Conservation (phyloP, 1,139 yeast genomes). For the Blastobotrys buckinghamii region DNA sequence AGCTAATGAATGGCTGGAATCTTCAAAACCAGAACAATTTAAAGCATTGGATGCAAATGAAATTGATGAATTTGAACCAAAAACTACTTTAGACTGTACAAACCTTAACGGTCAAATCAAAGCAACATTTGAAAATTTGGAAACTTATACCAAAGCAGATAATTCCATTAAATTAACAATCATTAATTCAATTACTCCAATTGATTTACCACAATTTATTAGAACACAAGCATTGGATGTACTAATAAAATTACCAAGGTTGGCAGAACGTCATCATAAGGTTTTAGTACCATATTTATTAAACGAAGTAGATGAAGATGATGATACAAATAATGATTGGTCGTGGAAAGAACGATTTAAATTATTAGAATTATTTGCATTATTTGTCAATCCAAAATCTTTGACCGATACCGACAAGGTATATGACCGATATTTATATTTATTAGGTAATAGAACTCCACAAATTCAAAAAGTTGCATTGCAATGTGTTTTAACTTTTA, state of each 20-base stretch:
- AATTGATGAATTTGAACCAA: not conserved
- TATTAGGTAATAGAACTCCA: slow-evolving; percentile 57
- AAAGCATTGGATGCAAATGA: not conserved
- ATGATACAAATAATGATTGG: slow-evolving; percentile 38
- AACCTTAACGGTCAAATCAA: slow-evolving; percentile 8
- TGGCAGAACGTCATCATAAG: slow-evolving; percentile 60
- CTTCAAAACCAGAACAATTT: not conserved
- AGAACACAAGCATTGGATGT: slow-evolving; percentile 26
- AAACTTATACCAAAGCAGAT: slow-evolving; percentile 3
- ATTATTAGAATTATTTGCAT: slow-evolving; percentile 55
- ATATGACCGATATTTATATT: slow-evolving; percentile 45
- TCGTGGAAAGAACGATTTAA: slow-evolving; percentile 54
- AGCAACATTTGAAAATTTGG: not conserved
- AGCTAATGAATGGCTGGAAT: slow-evolving; percentile 37
- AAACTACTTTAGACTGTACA: slow-evolving; percentile 10
- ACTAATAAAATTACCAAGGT: slow-evolving; percentile 48
- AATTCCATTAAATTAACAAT: slow-evolving; percentile 5
- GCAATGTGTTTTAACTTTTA: slow-evolving; percentile 63
- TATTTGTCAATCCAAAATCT: slow-evolving; percentile 58
- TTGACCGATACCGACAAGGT: slow-evolving; percentile 49
- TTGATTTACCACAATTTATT: slow-evolving; percentile 5
- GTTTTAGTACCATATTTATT: slow-evolving; percentile 46
- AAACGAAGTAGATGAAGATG: slow-evolving; percentile 27
- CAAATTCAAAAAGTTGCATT: slow-evolving; percentile 70
- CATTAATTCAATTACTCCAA: slow-evolving; percentile 4